Conservation (phyloP, 257 asterid species). For the Solanum rostratum region DNA sequence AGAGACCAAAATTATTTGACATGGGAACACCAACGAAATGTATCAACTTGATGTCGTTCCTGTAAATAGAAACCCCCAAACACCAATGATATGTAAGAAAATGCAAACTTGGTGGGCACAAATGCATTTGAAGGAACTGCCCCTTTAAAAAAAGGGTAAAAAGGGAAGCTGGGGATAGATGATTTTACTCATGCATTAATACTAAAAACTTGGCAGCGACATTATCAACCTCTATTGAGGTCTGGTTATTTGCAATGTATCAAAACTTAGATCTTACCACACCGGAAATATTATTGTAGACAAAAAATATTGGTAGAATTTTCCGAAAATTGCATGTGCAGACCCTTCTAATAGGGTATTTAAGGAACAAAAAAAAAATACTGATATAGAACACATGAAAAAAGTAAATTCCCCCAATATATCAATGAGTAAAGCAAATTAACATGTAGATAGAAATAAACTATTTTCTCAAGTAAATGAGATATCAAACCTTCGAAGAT, state of each 20-base stretch:
- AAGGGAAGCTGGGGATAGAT: background rate
- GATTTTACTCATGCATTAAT: background rate
- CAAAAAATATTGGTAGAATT: background rate
- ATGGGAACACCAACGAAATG: background rate
- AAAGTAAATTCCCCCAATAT: background rate
- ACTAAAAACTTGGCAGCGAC: background rate
- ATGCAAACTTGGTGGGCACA: background rate
- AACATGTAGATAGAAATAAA: background rate
- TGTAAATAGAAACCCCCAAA: background rate
- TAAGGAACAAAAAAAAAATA: background rate
- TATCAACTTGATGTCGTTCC: background rate
- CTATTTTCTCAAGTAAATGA: background rate
- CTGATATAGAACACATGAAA: background rate
- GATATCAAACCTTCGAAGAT: constrained; percentile 49
- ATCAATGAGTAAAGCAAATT: background rate
- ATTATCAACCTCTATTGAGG: background rate
- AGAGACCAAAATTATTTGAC: background rate
- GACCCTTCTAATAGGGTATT: background rate
- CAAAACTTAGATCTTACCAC: background rate
- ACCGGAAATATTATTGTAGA: background rate
- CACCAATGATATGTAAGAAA: background rate
- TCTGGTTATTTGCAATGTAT: background rate
- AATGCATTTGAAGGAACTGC: background rate
- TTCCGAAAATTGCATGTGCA: background rate
- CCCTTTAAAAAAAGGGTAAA: background rate